Evolutionary conservation across 768 basidiomycete species (phyloP), one percentile per base, ranked within the genome.

Genomic region (Amylocystis lapponica): DNA sequence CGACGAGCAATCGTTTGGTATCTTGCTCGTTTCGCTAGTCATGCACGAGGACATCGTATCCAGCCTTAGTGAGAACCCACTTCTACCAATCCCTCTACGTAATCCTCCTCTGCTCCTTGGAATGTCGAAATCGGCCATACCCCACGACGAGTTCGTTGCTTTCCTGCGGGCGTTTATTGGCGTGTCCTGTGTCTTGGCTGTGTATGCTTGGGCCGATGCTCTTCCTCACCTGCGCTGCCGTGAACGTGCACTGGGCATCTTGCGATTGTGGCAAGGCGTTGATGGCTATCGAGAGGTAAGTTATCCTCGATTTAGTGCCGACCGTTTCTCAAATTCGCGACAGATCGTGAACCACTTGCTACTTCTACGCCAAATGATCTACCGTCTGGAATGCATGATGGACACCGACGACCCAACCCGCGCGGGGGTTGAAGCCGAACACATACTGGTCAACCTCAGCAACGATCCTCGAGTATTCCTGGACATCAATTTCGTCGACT

Each of bases 121-220:
- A 27, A 46, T 66, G 46, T 50, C 48, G 49, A 36, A 32, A 19
- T 30, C 44, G 11, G 19, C 51, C 2, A 55, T 62, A 30, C 64
- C 74, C 3, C 76, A 80, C 55, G 70, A 70, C 21, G 78, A 81
- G 35, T 84, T 88, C 49, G 59, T 86, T 14, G 63, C 69, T 1
- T 81, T 86, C 47, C 66, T 84, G 9, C 72, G 81, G 45, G 81
- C 82, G 0, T 79, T 75, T 48, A 63, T 88, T 36, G 87, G 87
- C 1, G 70, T 88, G 7, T 70, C 79, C 3, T 69, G 72, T 39
- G 77, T 86, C 12, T 62, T 90, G 12, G 79, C 79, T 2, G 82
- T 84, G 26, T 82, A 81, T 55, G 82, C 84, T 3, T 91, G 86
- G 83, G 77, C 86, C 11, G 87, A 89, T 52, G 86, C 84, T 57